Conservation (phyloP, 306 rosid species). For the Hippophae rhamnoides region DNA sequence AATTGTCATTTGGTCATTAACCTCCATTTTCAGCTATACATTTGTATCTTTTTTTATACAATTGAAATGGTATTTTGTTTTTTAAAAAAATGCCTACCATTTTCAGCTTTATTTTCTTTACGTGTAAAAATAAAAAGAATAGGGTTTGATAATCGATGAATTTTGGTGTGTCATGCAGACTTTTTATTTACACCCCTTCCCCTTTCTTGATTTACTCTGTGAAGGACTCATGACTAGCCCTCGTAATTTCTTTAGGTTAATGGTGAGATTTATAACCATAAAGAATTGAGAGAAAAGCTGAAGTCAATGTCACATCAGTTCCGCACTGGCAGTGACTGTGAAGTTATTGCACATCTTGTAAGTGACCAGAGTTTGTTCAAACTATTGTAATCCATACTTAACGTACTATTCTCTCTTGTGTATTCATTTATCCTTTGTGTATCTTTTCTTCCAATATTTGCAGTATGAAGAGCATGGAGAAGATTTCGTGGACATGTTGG, state of each 20-base stretch:
- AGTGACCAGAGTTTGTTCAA: slow-evolving; percentile 28
- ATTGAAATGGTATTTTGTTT: too few relatives aligned
- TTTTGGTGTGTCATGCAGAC: too few relatives aligned
- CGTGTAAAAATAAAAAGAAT: too few relatives aligned
- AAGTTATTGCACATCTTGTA: slow-evolving; percentile 97
- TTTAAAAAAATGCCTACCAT: too few relatives aligned
- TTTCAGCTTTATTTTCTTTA: too few relatives aligned
- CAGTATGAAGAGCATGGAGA: slow-evolving; percentile 97
- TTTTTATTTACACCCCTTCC: neutral
- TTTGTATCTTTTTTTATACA: too few relatives aligned
- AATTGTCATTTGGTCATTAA: neutral
- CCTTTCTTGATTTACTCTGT: neutral
- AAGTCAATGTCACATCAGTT: slow-evolving; percentile 61
- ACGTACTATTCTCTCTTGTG: neutral
- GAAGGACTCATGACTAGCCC: neutral
- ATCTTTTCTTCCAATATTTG: neutral
- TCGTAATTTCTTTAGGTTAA: slow-evolving; percentile 48
- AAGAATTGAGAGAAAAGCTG: slow-evolving; percentile 46
- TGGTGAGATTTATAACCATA: slow-evolving; percentile 98
- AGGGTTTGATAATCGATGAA: too few relatives aligned
- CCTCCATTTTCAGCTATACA: neutral
- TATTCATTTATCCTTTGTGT: neutral
- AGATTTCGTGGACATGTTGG: slow-evolving; percentile 84
- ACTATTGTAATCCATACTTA: slow-evolving; percentile 4
- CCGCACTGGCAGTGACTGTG: slow-evolving; percentile 92